Evolutionary conservation across 306 rosid genomes (phyloP).

Genomic region (Senna tora): DNA sequence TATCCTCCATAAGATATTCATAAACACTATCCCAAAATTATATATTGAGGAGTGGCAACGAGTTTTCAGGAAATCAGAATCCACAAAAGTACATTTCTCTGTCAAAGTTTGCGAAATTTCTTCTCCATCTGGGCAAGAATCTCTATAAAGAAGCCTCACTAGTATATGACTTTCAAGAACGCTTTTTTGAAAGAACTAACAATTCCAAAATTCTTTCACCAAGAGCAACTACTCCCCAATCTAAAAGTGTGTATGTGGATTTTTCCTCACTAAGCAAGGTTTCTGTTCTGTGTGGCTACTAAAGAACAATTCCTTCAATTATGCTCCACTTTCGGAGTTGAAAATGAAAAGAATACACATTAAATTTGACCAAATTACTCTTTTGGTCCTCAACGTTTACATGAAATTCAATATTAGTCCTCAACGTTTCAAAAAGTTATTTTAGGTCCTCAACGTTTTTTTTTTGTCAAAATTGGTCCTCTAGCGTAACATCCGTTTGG

Average conservation of each 20-base stretch:
- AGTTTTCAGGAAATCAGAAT: constrained; percentile 16
- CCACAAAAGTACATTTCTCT: constrained; percentile 34
- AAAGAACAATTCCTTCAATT: constrained; percentile 29
- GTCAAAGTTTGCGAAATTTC: constrained; percentile 39
- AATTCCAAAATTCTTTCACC: constrained; percentile 21
- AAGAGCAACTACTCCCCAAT: constrained; percentile 29
- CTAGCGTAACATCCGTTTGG: no score
- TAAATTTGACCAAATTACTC: no score
- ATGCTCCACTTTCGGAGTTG: constrained; percentile 45
- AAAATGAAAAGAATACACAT: constrained; percentile 44
- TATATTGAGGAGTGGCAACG: not conserved
- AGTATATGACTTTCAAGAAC: constrained; percentile 36
- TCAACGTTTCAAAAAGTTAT: no score
- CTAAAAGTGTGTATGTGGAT: constrained; percentile 36
- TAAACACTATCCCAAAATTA: not conserved
- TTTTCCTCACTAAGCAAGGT: constrained; percentile 38
- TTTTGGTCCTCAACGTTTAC: no score
- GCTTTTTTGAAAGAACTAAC: constrained; percentile 34
- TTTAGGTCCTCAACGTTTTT: no score
- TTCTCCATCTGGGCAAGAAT: constrained; percentile 37
- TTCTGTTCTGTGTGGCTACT: constrained; percentile 20
- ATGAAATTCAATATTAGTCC: no score
- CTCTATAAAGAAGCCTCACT: constrained; percentile 35
- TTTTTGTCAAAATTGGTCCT: no score
- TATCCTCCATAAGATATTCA: not conserved